Evolutionary conservation across 306 rosid genomes (phyloP).

Genomic region (Hylodesmum podocarpum): DNA sequence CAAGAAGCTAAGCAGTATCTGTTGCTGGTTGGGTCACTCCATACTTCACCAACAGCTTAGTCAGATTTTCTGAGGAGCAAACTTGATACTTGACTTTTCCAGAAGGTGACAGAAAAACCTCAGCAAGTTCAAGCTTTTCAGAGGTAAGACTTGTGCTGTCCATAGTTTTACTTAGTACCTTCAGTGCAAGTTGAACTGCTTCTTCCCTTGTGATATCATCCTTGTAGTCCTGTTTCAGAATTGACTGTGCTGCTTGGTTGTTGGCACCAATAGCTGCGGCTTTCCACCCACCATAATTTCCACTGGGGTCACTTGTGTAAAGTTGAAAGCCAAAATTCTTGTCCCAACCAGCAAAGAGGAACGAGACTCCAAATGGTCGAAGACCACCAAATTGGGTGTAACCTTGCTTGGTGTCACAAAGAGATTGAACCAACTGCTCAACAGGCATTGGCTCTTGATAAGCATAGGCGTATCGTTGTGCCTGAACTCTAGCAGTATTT

Average conservation of each 20-base stretch:
- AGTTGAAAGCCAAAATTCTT: slow-evolving; percentile 55
- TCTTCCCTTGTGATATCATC: slow-evolving; percentile 56
- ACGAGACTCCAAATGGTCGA: slow-evolving; percentile 53
- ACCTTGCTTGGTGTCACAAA: slow-evolving; percentile 55
- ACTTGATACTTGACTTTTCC: slow-evolving; percentile 55
- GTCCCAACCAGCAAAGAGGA: slow-evolving; percentile 57
- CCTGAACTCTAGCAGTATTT: slow-evolving; percentile 53
- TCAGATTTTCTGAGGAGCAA: slow-evolving; percentile 44
- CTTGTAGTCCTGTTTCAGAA: slow-evolving; percentile 55
- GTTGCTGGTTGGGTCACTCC: slow-evolving; percentile 54
- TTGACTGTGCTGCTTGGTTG: slow-evolving; percentile 57
- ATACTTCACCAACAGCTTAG: slow-evolving; percentile 48
- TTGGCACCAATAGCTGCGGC: slow-evolving; percentile 56
- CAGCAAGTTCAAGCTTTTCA: slow-evolving; percentile 55
- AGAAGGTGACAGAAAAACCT: slow-evolving; percentile 47
- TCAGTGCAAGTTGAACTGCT: slow-evolving; percentile 54
- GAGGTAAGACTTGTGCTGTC: slow-evolving; percentile 56
- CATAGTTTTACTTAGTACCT: slow-evolving; percentile 54
- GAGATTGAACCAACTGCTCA: slow-evolving; percentile 57
- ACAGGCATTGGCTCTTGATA: slow-evolving; percentile 62
- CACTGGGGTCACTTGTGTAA: slow-evolving; percentile 56
- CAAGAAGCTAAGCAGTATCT: slow-evolving; percentile 43
- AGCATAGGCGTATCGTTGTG: slow-evolving; percentile 48
- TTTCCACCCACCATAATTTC: slow-evolving; percentile 61
- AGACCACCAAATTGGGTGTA: slow-evolving; percentile 57